These are phyloP conservation scores for Jatropha multifida DNA, from an alignment of 441 rosid genomes.

Conservation along the genomic window DNA sequence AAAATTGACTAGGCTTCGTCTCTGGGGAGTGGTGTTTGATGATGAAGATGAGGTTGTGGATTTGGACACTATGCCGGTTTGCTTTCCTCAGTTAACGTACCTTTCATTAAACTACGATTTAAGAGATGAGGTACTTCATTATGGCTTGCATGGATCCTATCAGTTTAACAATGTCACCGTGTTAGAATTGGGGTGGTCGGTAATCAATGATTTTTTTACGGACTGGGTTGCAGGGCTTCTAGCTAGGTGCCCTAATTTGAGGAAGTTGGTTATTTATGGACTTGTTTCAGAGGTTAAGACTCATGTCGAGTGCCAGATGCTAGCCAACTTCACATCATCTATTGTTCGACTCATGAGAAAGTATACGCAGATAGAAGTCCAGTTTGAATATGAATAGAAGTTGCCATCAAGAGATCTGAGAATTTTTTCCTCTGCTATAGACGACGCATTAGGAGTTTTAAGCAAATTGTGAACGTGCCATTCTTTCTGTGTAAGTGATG, in stretches of 20 bases:
- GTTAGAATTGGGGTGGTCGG: slow-evolving; percentile 75
- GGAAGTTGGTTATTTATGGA: slow-evolving; percentile 64
- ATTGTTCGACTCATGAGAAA: slow-evolving; percentile 66
- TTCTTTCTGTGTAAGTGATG: neutral
- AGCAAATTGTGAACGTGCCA: neutral
- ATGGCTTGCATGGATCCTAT: slow-evolving; percentile 54
- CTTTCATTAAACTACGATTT: slow-evolving; percentile 65
- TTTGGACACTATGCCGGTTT: slow-evolving; percentile 62
- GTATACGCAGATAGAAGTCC: slow-evolving; percentile 44
- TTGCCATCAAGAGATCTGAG: neutral
- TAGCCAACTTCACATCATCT: slow-evolving; percentile 62
- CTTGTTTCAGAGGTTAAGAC: slow-evolving; percentile 62
- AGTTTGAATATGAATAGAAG: slow-evolving; percentile 59
- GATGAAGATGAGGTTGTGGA: slow-evolving; percentile 66
- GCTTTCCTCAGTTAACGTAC: slow-evolving; percentile 59
- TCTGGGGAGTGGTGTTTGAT: slow-evolving; percentile 69
- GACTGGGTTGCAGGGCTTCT: slow-evolving; percentile 64
- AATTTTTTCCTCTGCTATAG: neutral
- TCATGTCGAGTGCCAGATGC: slow-evolving; percentile 56
- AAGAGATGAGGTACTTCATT: slow-evolving; percentile 49
- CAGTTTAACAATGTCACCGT: slow-evolving; percentile 50
- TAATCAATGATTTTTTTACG: slow-evolving; percentile 55
- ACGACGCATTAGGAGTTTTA: neutral
- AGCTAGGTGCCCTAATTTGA: slow-evolving; percentile 62
- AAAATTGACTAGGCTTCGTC: slow-evolving; percentile 60